phyloP scores from a whole-genome alignment of 2,329 filamentous ascomycete genomes.

The Zymoseptoria brevis region DNA sequence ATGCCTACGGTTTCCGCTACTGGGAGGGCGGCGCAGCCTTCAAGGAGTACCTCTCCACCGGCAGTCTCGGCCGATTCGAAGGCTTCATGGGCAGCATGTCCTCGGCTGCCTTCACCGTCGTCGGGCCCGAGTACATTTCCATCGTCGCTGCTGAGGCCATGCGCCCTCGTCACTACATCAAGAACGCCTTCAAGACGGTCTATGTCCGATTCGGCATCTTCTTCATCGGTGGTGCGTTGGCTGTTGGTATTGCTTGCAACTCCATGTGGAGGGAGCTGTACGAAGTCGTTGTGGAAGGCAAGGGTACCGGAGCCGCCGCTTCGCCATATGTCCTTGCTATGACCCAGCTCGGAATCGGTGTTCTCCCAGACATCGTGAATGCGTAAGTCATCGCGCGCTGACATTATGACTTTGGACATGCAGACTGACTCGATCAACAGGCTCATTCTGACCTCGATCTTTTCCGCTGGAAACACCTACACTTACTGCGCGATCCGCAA shows the following conservation, averaged over 20 bases:
- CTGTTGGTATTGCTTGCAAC: slow-evolving; percentile 35
- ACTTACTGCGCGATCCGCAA: slow-evolving; percentile 47
- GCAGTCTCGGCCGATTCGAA: slow-evolving; percentile 27
- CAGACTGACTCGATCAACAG: slow-evolving; percentile 4
- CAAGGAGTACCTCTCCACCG: slow-evolving; percentile 22
- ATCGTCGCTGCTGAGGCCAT: slow-evolving; percentile 43
- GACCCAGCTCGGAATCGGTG: slow-evolving; percentile 36
- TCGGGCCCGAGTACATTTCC: slow-evolving; percentile 42
- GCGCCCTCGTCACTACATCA: slow-evolving; percentile 38
- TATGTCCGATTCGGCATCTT: slow-evolving; percentile 41
- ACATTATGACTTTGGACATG: neutral
- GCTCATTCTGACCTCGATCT: slow-evolving; percentile 44
- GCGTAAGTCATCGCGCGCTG: slow-evolving; percentile 12
- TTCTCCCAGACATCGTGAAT: slow-evolving; percentile 36
- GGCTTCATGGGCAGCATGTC: slow-evolving; percentile 31
- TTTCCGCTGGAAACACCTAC: slow-evolving; percentile 50
- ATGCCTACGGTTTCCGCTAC: slow-evolving; percentile 38
- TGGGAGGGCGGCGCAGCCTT: slow-evolving; percentile 34
- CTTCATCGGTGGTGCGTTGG: slow-evolving; percentile 40
- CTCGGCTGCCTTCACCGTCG: slow-evolving; percentile 40
- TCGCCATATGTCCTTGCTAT: slow-evolving; percentile 32
- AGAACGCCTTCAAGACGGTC: slow-evolving; percentile 42
- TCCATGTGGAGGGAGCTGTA: slow-evolving; percentile 24
- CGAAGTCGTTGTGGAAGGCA: slow-evolving; percentile 15
- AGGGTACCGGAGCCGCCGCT: slow-evolving; percentile 24